These are phyloP conservation scores for Rhizopus stolonifer DNA, from an alignment of 371 early-diverging fungal genomes.

Conservation along the genomic window DNA sequence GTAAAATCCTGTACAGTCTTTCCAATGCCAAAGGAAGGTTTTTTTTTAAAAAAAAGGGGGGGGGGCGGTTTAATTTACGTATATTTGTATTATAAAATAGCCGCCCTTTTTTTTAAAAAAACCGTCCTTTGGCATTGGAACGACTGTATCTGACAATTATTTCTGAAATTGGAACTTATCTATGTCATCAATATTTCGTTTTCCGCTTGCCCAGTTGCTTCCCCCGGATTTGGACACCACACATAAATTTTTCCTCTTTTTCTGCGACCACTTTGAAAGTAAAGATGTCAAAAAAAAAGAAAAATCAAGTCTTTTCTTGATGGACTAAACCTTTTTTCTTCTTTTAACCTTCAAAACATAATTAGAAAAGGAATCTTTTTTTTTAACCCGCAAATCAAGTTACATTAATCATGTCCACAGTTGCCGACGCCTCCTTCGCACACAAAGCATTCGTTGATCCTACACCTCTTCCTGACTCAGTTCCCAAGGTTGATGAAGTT, in stretches of 20 bases:
- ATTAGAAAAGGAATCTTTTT: not conserved
- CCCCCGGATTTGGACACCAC: conserved; percentile 2
- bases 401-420: conserved; percentile 32
- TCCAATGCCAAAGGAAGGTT: no score
- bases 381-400: not conserved
- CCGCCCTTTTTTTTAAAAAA: no score
- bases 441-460: conserved; percentile 65
- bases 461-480: conserved; percentile 67
- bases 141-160: no score
- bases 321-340: not conserved
- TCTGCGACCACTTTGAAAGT: not conserved
- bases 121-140: no score
- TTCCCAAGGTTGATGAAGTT: conserved; percentile 84
- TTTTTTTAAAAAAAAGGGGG: no score
- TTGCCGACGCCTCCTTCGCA: conserved; percentile 35
- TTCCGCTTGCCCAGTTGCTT: not conserved
- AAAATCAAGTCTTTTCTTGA: not conserved
- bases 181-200: not conserved
- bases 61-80: no score
- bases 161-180: no score
- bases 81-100: no score
- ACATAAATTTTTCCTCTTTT: not conserved
- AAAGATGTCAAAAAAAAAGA: conserved; percentile 1
- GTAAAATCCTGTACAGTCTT: no score
- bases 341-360: not conserved